A percentile compares a stretch with the other conserved stretches of the same genome.
Conservation (phyloP, 306 rosid genomes). For the Rosa rugosa region DNA sequence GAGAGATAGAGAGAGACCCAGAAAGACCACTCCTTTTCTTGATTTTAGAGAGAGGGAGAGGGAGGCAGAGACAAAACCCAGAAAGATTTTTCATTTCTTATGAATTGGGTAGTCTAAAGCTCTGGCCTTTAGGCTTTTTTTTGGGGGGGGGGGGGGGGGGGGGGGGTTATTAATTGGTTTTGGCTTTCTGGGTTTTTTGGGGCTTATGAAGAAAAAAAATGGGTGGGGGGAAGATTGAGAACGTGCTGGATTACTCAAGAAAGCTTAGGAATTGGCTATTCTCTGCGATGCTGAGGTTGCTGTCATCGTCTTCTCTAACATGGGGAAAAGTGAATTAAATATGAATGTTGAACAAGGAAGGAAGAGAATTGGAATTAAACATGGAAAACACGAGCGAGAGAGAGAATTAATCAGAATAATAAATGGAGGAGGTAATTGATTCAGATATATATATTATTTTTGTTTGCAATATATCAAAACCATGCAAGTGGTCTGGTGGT, state of each 20-base stretch:
- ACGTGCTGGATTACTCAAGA: constrained; percentile 81
- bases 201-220: constrained; percentile 25
- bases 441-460: no score
- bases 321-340: no score
- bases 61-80: constrained; percentile 12
- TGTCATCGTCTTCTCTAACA: constrained; percentile 91
- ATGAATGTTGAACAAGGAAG: no score
- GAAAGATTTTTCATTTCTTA: constrained; percentile 10
- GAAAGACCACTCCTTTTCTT: constrained; percentile 23
- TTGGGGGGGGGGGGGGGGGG: no score
- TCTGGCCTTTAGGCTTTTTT: constrained; percentile 7
- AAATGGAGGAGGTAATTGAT: no score
- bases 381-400: no score
- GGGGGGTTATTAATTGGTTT: constrained; percentile 8
- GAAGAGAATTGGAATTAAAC: no score
- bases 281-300: constrained; percentile 99
- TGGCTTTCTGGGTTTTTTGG: constrained; percentile 10
- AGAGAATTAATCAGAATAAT: no score
- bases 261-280: constrained; percentile 88
- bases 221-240: constrained; percentile 98
- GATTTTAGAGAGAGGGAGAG: constrained; percentile 1
- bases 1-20: constrained; percentile 38
- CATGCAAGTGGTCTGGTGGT: no score
- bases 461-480: no score
- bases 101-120: constrained; percentile 22